Evolutionary conservation across 768 basidiomycete species (phyloP).

Genomic region (Pulveroboletus sp.): DNA sequence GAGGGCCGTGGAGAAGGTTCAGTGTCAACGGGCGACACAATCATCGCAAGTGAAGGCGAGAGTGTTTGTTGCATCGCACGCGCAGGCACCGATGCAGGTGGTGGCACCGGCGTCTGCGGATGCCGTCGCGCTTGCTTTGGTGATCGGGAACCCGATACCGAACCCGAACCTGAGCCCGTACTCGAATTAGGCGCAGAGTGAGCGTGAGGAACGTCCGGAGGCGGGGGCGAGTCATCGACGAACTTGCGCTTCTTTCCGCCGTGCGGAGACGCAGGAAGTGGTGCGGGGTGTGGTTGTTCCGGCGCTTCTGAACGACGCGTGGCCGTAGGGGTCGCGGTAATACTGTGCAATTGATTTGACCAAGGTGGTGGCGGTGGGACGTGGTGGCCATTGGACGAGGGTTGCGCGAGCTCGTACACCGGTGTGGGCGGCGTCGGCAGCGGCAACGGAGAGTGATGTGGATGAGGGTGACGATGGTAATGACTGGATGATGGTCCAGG

Average conservation of each 20-base stretch:
- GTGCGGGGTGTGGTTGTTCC: constrained; percentile 12
- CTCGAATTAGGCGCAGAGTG: constrained; percentile 10
- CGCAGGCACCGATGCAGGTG: constrained; percentile 19
- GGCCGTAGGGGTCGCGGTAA: constrained; percentile 10
- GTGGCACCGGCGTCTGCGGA: constrained; percentile 31
- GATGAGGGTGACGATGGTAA: constrained; percentile 24
- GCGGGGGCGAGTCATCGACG: constrained; percentile 30
- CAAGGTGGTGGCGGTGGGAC: constrained; percentile 33
- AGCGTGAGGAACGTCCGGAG: constrained; percentile 13
- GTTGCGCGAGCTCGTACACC: constrained; percentile 28
- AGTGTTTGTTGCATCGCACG: constrained; percentile 33
- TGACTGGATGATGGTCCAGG: constrained; percentile 29
- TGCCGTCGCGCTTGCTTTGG: constrained; percentile 33
- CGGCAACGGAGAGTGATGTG: constrained; percentile 29
- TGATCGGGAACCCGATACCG: constrained; percentile 23
- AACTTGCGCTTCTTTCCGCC: constrained; percentile 34
- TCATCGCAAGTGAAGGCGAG: constrained; percentile 33
- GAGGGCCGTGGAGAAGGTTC: constrained; percentile 31
- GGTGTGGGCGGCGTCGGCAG: constrained; percentile 32
- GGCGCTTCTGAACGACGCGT: constrained; percentile 24
- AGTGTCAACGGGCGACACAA: constrained; percentile 31
- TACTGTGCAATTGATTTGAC: constrained; percentile 30
- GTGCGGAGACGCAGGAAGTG: constrained; percentile 26
- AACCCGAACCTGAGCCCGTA: constrained; percentile 5
- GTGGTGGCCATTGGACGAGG: constrained; percentile 31